Percentiles rank a stretch among this genome's conserved stretches.
These are phyloP conservation scores for Pyronema domesticum DNA, from an alignment of 495 filamentous ascomycete species.

Conservation along the genomic window DNA sequence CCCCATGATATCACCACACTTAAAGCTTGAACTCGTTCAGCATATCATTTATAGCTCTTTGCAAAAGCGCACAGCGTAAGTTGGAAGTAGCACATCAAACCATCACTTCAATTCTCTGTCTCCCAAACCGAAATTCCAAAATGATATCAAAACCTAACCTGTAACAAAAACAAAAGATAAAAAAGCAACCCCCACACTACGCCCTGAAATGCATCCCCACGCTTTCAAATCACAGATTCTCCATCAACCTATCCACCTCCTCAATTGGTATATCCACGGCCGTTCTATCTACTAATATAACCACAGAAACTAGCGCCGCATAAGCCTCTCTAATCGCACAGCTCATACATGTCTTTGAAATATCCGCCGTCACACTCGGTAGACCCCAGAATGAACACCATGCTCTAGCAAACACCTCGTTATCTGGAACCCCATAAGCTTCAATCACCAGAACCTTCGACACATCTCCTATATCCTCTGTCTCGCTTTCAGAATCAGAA, in stretches of 20 bases:
- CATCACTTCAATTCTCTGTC: too few relatives aligned
- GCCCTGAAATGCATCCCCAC: too few relatives aligned
- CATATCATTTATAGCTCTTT: too few relatives aligned
- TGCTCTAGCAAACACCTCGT: slow-evolving; percentile 54
- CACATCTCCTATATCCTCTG: slow-evolving; percentile 23
- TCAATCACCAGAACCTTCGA: slow-evolving; percentile 50
- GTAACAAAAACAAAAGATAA: not conserved
- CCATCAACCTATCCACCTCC: slow-evolving; percentile 26
- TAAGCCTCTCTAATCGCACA: slow-evolving; percentile 56
- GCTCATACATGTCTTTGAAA: slow-evolving; percentile 49
- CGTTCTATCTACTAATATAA: slow-evolving; percentile 42
- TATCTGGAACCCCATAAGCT: slow-evolving; percentile 50
- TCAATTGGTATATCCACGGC: slow-evolving; percentile 28
- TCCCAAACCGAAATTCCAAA: too few relatives aligned
- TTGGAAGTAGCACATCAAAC: too few relatives aligned
- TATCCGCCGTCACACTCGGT: slow-evolving; percentile 46
- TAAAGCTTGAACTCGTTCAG: too few relatives aligned
- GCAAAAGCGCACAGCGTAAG: too few relatives aligned
- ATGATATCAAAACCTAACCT: too few relatives aligned
- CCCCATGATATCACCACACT: too few relatives aligned
- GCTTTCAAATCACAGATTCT: slow-evolving; percentile 2
- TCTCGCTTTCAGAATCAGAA: slow-evolving; percentile 7
- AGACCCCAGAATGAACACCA: slow-evolving; percentile 57
- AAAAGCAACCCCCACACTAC: not conserved
- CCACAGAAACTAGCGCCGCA: slow-evolving; percentile 48